These are phyloP conservation scores for Chrysosporium queenslandicum DNA, from an alignment of 2,329 filamentous ascomycete genomes.

Conservation along the genomic window DNA sequence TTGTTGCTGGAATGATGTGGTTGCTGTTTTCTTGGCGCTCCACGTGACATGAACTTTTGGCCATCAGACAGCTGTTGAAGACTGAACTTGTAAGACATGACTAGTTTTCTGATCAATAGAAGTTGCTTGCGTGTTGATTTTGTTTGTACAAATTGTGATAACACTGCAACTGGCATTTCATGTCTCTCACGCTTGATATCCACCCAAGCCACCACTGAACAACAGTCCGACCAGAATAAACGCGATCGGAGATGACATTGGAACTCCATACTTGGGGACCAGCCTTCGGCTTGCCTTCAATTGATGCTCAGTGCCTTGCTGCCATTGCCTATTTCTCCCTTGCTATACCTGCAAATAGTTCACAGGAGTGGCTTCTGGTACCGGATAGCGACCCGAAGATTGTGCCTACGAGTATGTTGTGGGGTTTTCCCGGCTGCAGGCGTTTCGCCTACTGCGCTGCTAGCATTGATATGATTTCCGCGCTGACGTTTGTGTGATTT, in stretches of 20 bases:
- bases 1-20: too few species aligned
- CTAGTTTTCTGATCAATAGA: too few species aligned
- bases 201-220: too few species aligned
- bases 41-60: too few species aligned
- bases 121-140: too few species aligned
- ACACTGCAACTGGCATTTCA: too few species aligned
- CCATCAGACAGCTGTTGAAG: too few species aligned
- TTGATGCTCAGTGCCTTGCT: slow-evolving; percentile 84
- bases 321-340: slow-evolving; percentile 65
- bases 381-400: slow-evolving; percentile 62
- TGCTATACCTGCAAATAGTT: slow-evolving; percentile 36
- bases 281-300: slow-evolving; percentile 77
- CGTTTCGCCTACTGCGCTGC: background rate
- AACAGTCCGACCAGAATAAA: background rate
- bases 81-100: too few species aligned
- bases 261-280: slow-evolving; percentile 86
- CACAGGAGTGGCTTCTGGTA: slow-evolving; percentile 57
- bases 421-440: background rate
- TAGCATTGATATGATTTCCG: slow-evolving; percentile 11
- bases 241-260: slow-evolving; percentile 41
- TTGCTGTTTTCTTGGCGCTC: too few species aligned
- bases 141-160: too few species aligned
- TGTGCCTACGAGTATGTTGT: slow-evolving; percentile 61
- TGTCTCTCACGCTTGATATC: too few species aligned
- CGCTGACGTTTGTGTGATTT: background rate